These are phyloP conservation scores for Bryopsis sp. DNA, from an alignment of 139 green algal species.

Conservation along the genomic window DNA sequence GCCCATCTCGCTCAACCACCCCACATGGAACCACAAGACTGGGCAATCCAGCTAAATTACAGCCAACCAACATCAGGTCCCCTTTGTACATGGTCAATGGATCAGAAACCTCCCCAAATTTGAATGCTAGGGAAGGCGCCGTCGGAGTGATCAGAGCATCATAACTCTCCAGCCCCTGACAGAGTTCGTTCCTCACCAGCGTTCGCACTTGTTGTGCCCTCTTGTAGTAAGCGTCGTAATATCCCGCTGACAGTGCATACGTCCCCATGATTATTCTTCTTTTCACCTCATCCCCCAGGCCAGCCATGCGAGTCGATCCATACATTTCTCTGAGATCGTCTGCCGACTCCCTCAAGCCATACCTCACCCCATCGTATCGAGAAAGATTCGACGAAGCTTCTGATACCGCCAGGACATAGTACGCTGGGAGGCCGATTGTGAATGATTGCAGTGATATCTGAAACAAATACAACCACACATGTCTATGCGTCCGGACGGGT, in stretches of 20 bases:
- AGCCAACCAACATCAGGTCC: conserved; percentile 94
- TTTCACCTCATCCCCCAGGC: conserved; percentile 82
- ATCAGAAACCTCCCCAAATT: conserved; percentile 64
- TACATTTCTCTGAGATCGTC: conserved; percentile 54
- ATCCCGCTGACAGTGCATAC: conserved; percentile 89
- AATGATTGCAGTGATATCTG: conserved; percentile 74
- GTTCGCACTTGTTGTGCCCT: conserved; percentile 85
- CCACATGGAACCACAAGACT: conserved; percentile 66
- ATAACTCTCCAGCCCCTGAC: conserved; percentile 37
- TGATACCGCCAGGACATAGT: conserved; percentile 89
- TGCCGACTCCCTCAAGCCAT: conserved; percentile 41
- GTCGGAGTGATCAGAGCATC: conserved; percentile 73
- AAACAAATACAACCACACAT: not conserved
- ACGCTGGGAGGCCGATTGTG: conserved; percentile 74
- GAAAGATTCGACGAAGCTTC: conserved; percentile 94
- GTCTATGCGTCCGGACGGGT: not conserved
- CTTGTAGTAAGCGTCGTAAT: conserved; percentile 97
- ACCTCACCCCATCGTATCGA: conserved; percentile 89
- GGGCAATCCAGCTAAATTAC: conserved; percentile 90
- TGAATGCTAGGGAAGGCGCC: conserved; percentile 77
- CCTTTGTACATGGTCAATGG: conserved; percentile 86
- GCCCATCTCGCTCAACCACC: conserved; percentile 24
- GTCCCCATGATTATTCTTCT: conserved; percentile 96
- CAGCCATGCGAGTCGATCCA: conserved; percentile 36
- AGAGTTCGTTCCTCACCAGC: conserved; percentile 65